Conservation (phyloP, 75 land plant species). For the Cunninghamia lanceolata region DNA sequence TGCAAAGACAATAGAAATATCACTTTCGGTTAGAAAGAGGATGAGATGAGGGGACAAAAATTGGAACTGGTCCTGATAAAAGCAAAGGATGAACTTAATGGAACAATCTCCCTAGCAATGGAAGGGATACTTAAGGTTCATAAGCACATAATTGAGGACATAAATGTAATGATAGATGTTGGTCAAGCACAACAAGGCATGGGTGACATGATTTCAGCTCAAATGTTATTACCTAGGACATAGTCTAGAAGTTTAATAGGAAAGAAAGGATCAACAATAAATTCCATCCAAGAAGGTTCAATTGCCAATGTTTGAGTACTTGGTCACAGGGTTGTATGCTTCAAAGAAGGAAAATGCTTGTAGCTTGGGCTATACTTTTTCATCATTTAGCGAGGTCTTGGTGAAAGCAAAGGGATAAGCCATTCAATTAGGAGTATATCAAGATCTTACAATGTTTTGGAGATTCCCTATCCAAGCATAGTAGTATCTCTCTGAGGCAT, state of each 20-base stretch:
- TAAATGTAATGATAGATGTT: slow-evolving; percentile 7
- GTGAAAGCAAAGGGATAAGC: too few species aligned
- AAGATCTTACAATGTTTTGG: too few species aligned
- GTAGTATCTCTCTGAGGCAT: background rate
- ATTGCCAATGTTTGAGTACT: slow-evolving; percentile 23
- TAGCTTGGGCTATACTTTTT: too few species aligned
- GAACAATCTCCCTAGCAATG: slow-evolving; percentile 73
- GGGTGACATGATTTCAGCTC: slow-evolving; percentile 13
- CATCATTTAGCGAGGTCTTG: too few species aligned
- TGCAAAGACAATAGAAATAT: background rate
- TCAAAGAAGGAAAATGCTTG: too few species aligned
- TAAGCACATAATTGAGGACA: slow-evolving; percentile 17
- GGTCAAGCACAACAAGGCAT: slow-evolving; percentile 1
- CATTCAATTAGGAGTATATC: too few species aligned
- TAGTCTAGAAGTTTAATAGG: slow-evolving; percentile 35
- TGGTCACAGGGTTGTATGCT: slow-evolving; percentile 60
- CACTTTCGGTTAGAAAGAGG: slow-evolving; percentile 18
- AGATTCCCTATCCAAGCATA: too few species aligned
- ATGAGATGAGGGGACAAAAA: slow-evolving; percentile 15
- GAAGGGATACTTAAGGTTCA: slow-evolving; percentile 92
- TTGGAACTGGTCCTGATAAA: slow-evolving; percentile 17
- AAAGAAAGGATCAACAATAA: slow-evolving; percentile 31
- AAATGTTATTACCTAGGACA: slow-evolving; percentile 19
- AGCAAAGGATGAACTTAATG: slow-evolving; percentile 91
- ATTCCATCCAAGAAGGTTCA: slow-evolving; percentile 26